Base-by-base conservation (phyloP, 108 stramenopile species). In the Ochromonas danica region DNA sequence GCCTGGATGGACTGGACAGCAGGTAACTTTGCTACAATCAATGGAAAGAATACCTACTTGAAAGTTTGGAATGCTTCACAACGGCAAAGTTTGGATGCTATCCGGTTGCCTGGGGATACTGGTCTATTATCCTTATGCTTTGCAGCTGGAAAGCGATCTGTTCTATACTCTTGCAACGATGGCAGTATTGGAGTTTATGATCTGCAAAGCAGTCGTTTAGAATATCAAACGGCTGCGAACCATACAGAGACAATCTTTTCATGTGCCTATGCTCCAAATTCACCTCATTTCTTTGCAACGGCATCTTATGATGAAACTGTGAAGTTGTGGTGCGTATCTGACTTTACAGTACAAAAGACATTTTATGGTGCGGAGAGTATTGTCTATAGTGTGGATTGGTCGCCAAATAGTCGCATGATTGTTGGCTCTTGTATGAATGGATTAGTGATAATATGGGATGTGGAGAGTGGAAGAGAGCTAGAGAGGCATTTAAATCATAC, bases 21-120 rank as follows among this genome's bases (percentile, higher is more conserved):
- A 14, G 72, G 72, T 31, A 75, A 75, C 25, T 75, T 75, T 41
- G 38, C 38, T 10, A 35, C 72, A 33, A 27, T 33, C 17, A 75
- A 75, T 25, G 6, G 6, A 6, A 75, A 75, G 38, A 75, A 60
- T 36, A 42, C 6, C 25, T 35, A 75, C 28, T 75, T 75, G 40
- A 75, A 75, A 75, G 72, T 75, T 33, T 75, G 72, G 72, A 75
- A 75, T 60, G 72, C 72, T 42, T 75, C 72, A 3, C 72, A 75
- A 75, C 10, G 22, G 67, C 39, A 38, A 17, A n/a, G n/a, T n/a
- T n/a, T n/a, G n/a, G n/a, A n/a, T n/a, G n/a, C n/a, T n/a, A n/a
- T n/a, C n/a, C 6, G 22, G 22, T 22, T 51, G 6, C 72, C 72
- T 31, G 3, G 6, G 6, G 72, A 75, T 3, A 57, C 72, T 17